These are phyloP conservation scores for Withania somnifera DNA, from an alignment of 305 asterid genomes.

Conservation along the genomic window DNA sequence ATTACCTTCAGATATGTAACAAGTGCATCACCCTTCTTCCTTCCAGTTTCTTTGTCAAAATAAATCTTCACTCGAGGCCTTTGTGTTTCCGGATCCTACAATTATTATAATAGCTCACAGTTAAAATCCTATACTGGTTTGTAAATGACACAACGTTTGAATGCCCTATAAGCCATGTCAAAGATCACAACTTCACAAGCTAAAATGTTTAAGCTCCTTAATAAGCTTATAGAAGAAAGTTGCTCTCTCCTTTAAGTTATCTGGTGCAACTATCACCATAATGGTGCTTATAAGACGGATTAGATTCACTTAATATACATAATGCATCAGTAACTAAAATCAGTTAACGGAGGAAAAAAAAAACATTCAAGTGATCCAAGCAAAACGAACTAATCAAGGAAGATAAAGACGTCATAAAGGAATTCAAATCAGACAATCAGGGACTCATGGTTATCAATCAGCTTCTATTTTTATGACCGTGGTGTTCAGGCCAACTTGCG, in stretches of 20 bases:
- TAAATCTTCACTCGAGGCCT: conserved; percentile 88
- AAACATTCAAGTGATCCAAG: neutral
- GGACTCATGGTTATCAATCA: neutral
- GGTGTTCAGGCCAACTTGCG: neutral
- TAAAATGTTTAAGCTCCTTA: neutral
- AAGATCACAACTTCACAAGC: neutral
- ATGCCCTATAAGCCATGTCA: neutral
- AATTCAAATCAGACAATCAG: neutral
- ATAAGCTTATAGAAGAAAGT: neutral
- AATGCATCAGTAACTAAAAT: neutral
- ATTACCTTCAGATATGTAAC: conserved; percentile 81
- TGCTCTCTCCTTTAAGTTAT: neutral
- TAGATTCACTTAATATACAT: neutral
- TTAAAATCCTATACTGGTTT: neutral
- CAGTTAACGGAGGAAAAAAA: neutral
- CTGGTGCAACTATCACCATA: neutral
- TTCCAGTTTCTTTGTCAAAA: conserved; percentile 75
- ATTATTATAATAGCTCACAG: conserved; percentile 12
- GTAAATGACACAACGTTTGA: neutral
- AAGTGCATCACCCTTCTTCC: conserved; percentile 86
- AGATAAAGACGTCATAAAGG: neutral
- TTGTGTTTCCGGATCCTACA: conserved; percentile 86
- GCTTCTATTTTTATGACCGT: neutral
- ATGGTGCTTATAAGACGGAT: neutral
- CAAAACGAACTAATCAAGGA: neutral